Evolutionary conservation across 768 basidiomycete genomes (phyloP).

Genomic region (Psilocybe sp.): DNA sequence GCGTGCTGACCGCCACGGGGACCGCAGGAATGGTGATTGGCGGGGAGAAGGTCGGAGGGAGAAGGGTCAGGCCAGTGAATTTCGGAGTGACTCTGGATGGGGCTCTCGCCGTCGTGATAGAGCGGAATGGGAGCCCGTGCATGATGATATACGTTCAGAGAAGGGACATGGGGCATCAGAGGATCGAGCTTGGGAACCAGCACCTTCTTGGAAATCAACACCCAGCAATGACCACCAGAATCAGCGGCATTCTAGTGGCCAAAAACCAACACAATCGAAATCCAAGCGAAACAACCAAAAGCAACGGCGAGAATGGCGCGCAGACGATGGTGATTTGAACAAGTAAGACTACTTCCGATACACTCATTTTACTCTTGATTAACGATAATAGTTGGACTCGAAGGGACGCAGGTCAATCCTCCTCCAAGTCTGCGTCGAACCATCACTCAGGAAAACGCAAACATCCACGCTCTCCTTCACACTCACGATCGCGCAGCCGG

Average conservation of each 20-base stretch:
- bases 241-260: slow-evolving; percentile 34
- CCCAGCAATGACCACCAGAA: slow-evolving; percentile 31
- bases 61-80: slow-evolving; percentile 29
- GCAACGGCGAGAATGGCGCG: slow-evolving; percentile 47
- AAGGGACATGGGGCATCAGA: slow-evolving; percentile 28
- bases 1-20: slow-evolving; percentile 20
- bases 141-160: slow-evolving; percentile 28
- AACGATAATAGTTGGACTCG: slow-evolving; percentile 56
- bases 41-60: slow-evolving; percentile 37
- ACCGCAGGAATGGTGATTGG: slow-evolving; percentile 36
- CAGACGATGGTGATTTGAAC: slow-evolving; percentile 68
- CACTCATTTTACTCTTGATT: background rate
- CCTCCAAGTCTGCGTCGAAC: slow-evolving; percentile 34
- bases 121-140: slow-evolving; percentile 32
- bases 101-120: slow-evolving; percentile 46
- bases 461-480: slow-evolving; percentile 48
- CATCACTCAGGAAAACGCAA: slow-evolving; percentile 36
- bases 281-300: slow-evolving; percentile 34
- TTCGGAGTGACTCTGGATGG: slow-evolving; percentile 53
- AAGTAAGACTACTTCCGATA: slow-evolving; percentile 48
- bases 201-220: slow-evolving; percentile 60
- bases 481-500: slow-evolving; percentile 60
- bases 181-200: slow-evolving; percentile 73
- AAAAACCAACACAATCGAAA: slow-evolving; percentile 30
- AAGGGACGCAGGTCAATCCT: slow-evolving; percentile 45